These are phyloP conservation scores for Mimosa pudica DNA, from an alignment of 306 rosid species.

Conservation along the genomic window DNA sequence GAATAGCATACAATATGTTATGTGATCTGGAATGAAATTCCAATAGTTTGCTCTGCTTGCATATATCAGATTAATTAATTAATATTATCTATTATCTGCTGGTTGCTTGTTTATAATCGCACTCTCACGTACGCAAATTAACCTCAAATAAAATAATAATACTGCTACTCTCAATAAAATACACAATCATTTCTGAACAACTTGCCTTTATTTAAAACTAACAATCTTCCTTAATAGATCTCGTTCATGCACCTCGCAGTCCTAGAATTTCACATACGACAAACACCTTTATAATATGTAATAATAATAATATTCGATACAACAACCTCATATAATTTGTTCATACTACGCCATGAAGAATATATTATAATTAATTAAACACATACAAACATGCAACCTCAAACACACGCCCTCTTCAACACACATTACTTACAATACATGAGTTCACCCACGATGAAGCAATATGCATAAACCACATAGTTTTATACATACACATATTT, in stretches of 20 bases:
- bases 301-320: background rate
- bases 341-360: background rate
- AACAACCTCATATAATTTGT: background rate
- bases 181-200: background rate
- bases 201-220: background rate
- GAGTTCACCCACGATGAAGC: background rate
- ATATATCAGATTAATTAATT: background rate
- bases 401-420: background rate
- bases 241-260: constrained; percentile 32
- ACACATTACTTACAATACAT: background rate
- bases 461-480: background rate
- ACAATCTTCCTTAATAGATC: background rate
- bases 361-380: background rate
- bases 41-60: background rate
- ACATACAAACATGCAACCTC: background rate
- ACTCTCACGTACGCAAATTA: background rate
- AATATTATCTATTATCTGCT: background rate
- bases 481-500: background rate
- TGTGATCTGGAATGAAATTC: background rate
- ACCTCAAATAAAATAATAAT: background rate
- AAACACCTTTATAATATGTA: background rate
- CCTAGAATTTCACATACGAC: background rate
- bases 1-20: background rate
- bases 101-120: background rate
- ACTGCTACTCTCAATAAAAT: background rate